These are phyloP conservation scores for Mycena sp. DNA, from an alignment of 1,284 basidiomycete species.

Conservation along the genomic window DNA sequence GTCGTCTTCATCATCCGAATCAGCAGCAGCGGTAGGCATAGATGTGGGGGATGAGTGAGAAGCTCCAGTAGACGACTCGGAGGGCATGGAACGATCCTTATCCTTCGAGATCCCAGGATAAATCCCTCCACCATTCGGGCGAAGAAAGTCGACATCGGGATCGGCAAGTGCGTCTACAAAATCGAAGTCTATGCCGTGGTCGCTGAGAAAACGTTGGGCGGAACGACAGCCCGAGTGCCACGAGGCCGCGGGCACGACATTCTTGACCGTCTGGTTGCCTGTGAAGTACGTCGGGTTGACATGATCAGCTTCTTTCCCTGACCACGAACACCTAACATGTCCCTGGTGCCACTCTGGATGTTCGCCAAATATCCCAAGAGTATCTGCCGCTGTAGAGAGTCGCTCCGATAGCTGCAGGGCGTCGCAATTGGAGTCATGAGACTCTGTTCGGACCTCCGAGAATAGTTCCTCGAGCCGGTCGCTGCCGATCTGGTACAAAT, in stretches of 20 bases:
- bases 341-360: constrained; percentile 17
- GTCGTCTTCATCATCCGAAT: background rate
- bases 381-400: constrained; percentile 8
- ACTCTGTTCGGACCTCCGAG: constrained; percentile 12
- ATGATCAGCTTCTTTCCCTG: constrained; percentile 13
- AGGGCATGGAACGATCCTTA: background rate
- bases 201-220: background rate
- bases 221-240: background rate
- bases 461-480: constrained; percentile 8
- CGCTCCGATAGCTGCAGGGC: constrained; percentile 4
- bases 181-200: constrained; percentile 9
- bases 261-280: background rate
- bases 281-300: constrained; percentile 11
- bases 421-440: constrained; percentile 12
- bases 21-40: background rate
- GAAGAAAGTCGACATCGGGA: background rate
- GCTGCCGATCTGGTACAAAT: constrained; percentile 7
- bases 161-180: background rate
- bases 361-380: background rate
- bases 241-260: background rate
- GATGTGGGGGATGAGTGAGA: too few relatives aligned
- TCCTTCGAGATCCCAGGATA: constrained; percentile 9
- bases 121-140: background rate
- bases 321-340: constrained; percentile 7
- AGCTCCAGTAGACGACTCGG: too few relatives aligned